Percentiles rank a stretch among this genome's conserved stretches.
These are phyloP conservation scores for Wilhelminamyces savonicus DNA, from an alignment of 805 yeast species.

Conservation along the genomic window DNA sequence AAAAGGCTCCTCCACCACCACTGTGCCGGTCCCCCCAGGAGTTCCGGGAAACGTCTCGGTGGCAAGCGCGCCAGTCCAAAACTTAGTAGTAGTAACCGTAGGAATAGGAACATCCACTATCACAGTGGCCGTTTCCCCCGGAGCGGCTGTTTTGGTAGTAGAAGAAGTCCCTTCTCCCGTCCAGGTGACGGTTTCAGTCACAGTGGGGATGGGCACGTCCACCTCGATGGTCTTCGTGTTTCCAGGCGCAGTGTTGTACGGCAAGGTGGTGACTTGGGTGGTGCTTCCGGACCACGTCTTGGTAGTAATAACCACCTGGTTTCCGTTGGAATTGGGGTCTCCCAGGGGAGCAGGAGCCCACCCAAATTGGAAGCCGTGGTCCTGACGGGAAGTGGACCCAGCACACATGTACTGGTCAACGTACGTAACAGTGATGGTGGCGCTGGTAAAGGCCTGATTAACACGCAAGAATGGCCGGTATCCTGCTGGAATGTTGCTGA, in stretches of 20 bases:
- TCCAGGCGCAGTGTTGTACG: neutral
- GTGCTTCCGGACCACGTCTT: neutral
- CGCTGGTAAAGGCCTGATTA: neutral
- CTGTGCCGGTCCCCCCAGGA: neutral
- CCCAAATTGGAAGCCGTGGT: neutral
- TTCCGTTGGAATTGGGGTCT: neutral
- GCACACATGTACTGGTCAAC: conserved; percentile 9
- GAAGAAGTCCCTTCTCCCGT: conserved; percentile 7
- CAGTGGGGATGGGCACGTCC: conserved; percentile 2
- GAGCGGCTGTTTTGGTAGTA: conserved; percentile 6
- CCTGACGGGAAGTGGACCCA: conserved; percentile 1
- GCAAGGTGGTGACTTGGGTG: neutral
- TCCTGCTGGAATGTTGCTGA: conserved; percentile 23
- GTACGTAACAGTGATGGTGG: neutral
- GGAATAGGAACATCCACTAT: conserved; percentile 16
- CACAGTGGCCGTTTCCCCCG: conserved; percentile 15
- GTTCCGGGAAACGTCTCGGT: conserved; percentile 1
- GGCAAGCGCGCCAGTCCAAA: neutral
- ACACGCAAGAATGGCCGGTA: conserved; percentile 17
- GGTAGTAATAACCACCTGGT: neutral
- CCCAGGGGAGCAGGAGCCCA: conserved; percentile 1
- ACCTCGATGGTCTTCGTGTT: conserved; percentile 9
- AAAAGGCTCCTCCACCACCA: conserved; percentile 3
- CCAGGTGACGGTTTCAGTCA: conserved; percentile 5
- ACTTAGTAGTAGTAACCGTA: conserved; percentile 1